Evolutionary conservation across 192 early-diverging fungal species (phyloP).

Genomic region (Bifiguratus adelaidae): DNA sequence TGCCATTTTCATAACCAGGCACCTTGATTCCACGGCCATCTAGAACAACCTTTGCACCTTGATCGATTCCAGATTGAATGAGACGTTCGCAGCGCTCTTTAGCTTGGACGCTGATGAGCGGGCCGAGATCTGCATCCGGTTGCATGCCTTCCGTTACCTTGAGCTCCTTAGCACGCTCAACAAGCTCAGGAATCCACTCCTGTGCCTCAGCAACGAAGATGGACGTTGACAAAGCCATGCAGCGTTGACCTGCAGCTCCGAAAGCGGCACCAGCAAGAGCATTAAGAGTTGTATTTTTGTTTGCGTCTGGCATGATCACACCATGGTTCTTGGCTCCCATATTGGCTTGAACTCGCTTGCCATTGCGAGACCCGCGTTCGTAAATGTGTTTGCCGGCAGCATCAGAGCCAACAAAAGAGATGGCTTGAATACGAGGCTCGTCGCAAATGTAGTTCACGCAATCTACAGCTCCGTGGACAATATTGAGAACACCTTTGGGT

Average conservation of each 20-base stretch:
- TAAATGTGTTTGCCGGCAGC: slow-evolving; percentile 82
- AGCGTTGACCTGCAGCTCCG: slow-evolving; percentile 95
- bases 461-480: slow-evolving; percentile 81
- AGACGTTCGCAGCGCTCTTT: slow-evolving; percentile 61
- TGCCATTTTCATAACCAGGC: slow-evolving; percentile 74
- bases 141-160: slow-evolving; percentile 83
- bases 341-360: slow-evolving; percentile 96
- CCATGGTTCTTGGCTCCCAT: slow-evolving; percentile 98
- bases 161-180: slow-evolving; percentile 73
- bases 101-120: slow-evolving; percentile 76
- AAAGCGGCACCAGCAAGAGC: slow-evolving; percentile 88
- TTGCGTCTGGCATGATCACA: slow-evolving; percentile 86
- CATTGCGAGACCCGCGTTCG: slow-evolving; percentile 72
- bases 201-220: slow-evolving; percentile 82
- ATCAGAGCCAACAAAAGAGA: slow-evolving; percentile 92
- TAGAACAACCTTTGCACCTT: slow-evolving; percentile 77
- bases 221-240: slow-evolving; percentile 92
- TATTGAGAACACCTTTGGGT: slow-evolving; percentile 82
- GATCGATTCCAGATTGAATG: slow-evolving; percentile 72
- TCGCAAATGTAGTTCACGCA: slow-evolving; percentile 89
- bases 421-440: slow-evolving; percentile 75
- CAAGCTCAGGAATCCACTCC: slow-evolving; percentile 82
- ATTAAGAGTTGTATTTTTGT: slow-evolving; percentile 92
- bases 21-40: slow-evolving; percentile 78
- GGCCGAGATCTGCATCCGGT: slow-evolving; percentile 78